Conservation (phyloP, 1,284 basidiomycete species). For the Takashimella koratensis region DNA sequence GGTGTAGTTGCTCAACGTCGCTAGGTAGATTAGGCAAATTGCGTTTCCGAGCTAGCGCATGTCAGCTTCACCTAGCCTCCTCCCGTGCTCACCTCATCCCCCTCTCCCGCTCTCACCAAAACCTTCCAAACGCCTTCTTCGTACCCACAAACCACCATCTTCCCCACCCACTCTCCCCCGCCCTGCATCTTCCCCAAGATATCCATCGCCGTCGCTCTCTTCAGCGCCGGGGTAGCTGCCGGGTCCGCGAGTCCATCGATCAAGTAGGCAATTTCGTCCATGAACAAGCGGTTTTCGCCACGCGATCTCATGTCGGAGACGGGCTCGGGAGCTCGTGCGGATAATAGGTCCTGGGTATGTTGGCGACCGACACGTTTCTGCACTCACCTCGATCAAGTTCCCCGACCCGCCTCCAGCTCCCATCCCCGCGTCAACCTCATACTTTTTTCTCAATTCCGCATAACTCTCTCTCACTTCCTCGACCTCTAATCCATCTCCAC, state of each 20-base stretch:
- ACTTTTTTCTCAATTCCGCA: constrained; percentile 38
- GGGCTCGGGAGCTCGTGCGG: constrained; percentile 33
- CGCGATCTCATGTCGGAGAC: constrained; percentile 44
- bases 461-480: constrained; percentile 37
- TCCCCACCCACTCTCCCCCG: constrained; percentile 30
- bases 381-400: constrained; percentile 19
- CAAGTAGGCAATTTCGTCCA: constrained; percentile 43
- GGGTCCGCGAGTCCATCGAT: constrained; percentile 33
- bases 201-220: constrained; percentile 31
- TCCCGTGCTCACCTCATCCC: constrained; percentile 18
- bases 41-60: background rate
- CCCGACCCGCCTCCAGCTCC: constrained; percentile 11
- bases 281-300: constrained; percentile 45
- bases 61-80: background rate
- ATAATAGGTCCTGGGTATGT: constrained; percentile 16
- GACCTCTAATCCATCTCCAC: constrained; percentile 3
- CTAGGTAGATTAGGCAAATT: background rate
- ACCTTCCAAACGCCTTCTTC: constrained; percentile 33
- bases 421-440: constrained; percentile 24
- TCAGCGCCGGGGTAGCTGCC: constrained; percentile 1
- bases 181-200: constrained; percentile 38
- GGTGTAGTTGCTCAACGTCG: background rate
- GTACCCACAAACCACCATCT: constrained; percentile 40
- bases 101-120: constrained; percentile 14
- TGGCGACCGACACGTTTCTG: background rate